Evolutionary conservation across 2,329 filamentous ascomycete species (phyloP), one percentile per base, ranked within the genome.

Genomic region (Aureobasidium uvarum): DNA sequence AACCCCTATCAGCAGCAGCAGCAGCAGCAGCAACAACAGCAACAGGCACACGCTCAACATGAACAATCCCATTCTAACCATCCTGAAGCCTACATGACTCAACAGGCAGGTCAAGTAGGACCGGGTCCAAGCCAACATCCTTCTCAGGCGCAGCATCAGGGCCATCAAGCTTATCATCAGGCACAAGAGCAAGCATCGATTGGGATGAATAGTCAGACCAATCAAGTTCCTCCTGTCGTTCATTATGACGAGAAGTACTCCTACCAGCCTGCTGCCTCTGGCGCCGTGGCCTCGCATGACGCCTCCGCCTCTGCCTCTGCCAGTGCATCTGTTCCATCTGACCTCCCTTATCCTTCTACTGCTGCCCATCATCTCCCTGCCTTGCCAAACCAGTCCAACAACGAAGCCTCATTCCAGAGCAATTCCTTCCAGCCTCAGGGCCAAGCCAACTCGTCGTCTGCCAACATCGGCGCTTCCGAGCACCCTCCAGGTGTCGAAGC

Each of bases 221-320:
- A 63, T 54, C 46, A 63, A 63, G 60, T 48, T 52, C 41, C 45
- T 62, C 45, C 31, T 52, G 20, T 48, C 56, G 28, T 60, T 23
- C 43, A 33, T 60, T 46, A 62, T 64, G 56, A 50, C 56, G 56
- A 62, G 59, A 52, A 62, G 31, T 62, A 41, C 43, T 48, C 50
- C 33, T 50, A 59, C 36, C 64, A 51, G 51, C 52, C 62, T 39
- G 45, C 60, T n/a, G 46, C 48, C n/a, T 14, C 60, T 38, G 58
- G 33, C 36, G 45, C 28, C 69, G 72, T 70, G 68, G 68, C 69
- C 39, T 66, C 73, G 62, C 70, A 71, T 50, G 73, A 73, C 68
- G 76, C 77, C 74, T 72, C 73, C 68, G 76, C 77, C 74, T 72
- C 73, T 68, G 50, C 62, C 11, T 18, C 48, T 68, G 50, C 62